Conservation (phyloP, 2,329 filamentous ascomycete species). For the Mycosphaerelloides madeirae region DNA sequence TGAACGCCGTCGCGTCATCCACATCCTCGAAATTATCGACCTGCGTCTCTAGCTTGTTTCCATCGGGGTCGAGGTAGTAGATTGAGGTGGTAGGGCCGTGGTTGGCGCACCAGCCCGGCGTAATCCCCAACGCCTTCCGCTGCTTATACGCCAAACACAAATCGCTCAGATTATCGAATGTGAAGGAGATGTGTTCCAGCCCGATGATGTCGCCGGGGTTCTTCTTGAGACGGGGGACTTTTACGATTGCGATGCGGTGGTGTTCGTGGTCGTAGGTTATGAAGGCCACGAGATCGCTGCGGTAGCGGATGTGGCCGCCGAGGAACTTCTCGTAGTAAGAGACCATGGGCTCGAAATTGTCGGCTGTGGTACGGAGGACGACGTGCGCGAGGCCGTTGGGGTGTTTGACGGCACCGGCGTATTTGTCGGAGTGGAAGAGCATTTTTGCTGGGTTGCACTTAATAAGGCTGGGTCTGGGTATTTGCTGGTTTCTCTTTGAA, state of each 20-base stretch:
- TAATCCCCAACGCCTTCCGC: constrained; percentile 18
- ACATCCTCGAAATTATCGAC: constrained; percentile 22
- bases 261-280: constrained; percentile 29
- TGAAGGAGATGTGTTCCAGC: constrained; percentile 27
- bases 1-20: constrained; percentile 38
- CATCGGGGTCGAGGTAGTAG: constrained; percentile 26
- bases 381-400: constrained; percentile 31
- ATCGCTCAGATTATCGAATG: constrained; percentile 18
- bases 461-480: background rate
- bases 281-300: constrained; percentile 20
- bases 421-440: background rate
- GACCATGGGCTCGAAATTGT: constrained; percentile 20
- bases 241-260: constrained; percentile 25
- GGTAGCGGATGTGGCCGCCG: constrained; percentile 16
- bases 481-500: too few species aligned
- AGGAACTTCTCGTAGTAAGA: constrained; percentile 27
- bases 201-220: constrained; percentile 15
- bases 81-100: constrained; percentile 23
- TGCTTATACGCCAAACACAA: constrained; percentile 21
- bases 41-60: constrained; percentile 20
- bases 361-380: constrained; percentile 26
- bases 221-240: constrained; percentile 7
- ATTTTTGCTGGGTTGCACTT: background rate
- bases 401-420: too few species aligned
- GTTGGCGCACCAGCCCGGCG: constrained; percentile 23